Evolutionary conservation across 139 green algal genomes (phyloP).

Genomic region (Deuterostichococcus epilithicus): DNA sequence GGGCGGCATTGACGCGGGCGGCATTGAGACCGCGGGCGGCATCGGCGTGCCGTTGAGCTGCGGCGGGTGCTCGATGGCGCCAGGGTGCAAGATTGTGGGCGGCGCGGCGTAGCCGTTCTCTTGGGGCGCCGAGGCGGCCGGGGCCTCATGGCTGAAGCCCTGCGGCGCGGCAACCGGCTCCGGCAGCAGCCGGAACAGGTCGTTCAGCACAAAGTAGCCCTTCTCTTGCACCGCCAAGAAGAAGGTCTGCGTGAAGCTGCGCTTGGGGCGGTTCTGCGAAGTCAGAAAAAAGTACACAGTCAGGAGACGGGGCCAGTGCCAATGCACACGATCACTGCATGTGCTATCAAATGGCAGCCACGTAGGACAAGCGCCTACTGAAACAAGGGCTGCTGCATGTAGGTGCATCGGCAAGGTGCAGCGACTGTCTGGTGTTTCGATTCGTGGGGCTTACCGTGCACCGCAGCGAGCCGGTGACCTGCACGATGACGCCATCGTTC

Average conservation of each 20-base stretch:
- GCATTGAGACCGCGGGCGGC: neutral
- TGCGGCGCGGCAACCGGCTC: slow-evolving; percentile 13
- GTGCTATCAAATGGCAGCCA: no score
- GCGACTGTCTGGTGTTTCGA: neutral
- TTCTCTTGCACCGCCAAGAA: slow-evolving; percentile 87
- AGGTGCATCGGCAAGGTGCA: no score
- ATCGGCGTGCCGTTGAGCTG: neutral
- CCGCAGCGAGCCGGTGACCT: slow-evolving; percentile 65
- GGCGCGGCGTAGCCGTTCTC: neutral
- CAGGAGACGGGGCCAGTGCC: no score
- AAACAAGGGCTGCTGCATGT: no score
- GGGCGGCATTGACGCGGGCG: neutral
- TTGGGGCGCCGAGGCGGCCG: neutral
- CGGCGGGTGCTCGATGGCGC: neutral
- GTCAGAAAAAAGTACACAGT: no score
- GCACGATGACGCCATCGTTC: slow-evolving; percentile 69
- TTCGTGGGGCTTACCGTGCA: slow-evolving; percentile 37
- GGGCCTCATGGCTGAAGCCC: neutral
- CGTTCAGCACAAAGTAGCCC: slow-evolving; percentile 90
- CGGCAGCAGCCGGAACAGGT: slow-evolving; percentile 73
- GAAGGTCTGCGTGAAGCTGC: slow-evolving; percentile 84
- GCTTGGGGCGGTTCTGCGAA: slow-evolving; percentile 23
- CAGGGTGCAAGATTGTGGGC: neutral
- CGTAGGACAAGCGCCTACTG: no score
- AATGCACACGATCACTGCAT: no score